Conservation (phyloP, 148 eudicot genomes). For the Talinum fruticosum region DNA sequence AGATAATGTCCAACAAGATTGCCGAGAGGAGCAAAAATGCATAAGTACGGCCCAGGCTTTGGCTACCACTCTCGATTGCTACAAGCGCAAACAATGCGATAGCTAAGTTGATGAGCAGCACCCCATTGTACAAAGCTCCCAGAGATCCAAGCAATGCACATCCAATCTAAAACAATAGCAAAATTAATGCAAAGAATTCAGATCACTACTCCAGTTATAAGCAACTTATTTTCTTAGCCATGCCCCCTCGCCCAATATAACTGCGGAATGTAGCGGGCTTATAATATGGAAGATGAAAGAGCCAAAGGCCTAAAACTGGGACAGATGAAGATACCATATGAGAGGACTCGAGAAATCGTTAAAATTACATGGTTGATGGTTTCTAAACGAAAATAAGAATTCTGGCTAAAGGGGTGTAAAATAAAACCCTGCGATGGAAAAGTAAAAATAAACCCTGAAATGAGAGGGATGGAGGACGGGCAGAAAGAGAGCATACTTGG, state of each 20-base stretch:
- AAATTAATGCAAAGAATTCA: background rate
- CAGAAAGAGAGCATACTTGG: constrained; percentile 37
- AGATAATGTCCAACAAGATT: constrained; percentile 58
- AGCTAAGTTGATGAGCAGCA: constrained; percentile 61
- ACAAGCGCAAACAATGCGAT: constrained; percentile 84
- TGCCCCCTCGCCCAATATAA: background rate
- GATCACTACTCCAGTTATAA: background rate
- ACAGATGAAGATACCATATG: background rate
- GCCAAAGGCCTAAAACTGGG: background rate
- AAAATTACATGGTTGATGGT: background rate
- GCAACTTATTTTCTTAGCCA: background rate
- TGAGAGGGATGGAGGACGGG: background rate
- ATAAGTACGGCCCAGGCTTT: constrained; percentile 83
- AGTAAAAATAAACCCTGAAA: background rate
- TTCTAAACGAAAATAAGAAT: background rate
- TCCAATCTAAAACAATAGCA: constrained; percentile 49
- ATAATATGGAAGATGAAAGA: background rate
- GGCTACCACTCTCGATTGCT: constrained; percentile 94
- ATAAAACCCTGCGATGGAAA: too few species aligned
- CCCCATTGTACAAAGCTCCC: constrained; percentile 78
- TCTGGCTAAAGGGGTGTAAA: background rate
- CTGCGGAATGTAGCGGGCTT: background rate
- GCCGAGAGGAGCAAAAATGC: constrained; percentile 74
- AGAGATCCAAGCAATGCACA: constrained; percentile 88
- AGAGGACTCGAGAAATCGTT: background rate